phyloP scores from a whole-genome alignment of 306 rosid genomes.

The Arachis hypogaea region DNA sequence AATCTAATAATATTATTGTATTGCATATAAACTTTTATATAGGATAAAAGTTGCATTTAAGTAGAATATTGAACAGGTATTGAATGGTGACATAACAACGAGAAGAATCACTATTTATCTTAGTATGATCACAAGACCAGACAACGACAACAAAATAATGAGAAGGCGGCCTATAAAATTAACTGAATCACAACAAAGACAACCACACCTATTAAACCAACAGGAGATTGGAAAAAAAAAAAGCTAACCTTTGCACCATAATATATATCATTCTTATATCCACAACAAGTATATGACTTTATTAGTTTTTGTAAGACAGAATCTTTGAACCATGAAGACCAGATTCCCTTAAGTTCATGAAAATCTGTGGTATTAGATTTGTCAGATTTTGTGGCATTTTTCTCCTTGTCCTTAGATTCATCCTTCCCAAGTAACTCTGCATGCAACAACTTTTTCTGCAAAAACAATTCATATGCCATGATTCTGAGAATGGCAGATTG shows the following conservation, averaged over 20 bases:
- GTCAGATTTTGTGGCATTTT: slow-evolving; percentile 43
- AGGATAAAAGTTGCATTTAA: neutral
- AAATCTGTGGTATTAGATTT: slow-evolving; percentile 51
- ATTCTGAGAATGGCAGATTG: slow-evolving; percentile 73
- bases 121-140: neutral
- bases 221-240: neutral
- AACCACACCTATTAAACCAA: slow-evolving; percentile 8
- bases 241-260: slow-evolving; percentile 67
- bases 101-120: no score
- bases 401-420: slow-evolving; percentile 59
- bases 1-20: slow-evolving; percentile 27
- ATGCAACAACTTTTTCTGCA: slow-evolving; percentile 78
- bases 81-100: neutral
- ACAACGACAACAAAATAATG: neutral
- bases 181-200: slow-evolving; percentile 13
- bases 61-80: slow-evolving; percentile 14
- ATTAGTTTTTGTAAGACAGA: slow-evolving; percentile 67
- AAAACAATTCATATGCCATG: slow-evolving; percentile 76
- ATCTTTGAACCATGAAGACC: slow-evolving; percentile 64
- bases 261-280: slow-evolving; percentile 51
- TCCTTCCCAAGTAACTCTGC: slow-evolving; percentile 65
- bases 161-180: slow-evolving; percentile 9
- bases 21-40: slow-evolving; percentile 4
- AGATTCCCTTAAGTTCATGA: slow-evolving; percentile 54
- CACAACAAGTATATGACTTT: slow-evolving; percentile 60